A percentile compares a stretch with the other conserved stretches of the same genome.
phyloP scores from a whole-genome alignment of 2,329 filamentous ascomycete genomes.

The Exophiala dermatitidis region DNA sequence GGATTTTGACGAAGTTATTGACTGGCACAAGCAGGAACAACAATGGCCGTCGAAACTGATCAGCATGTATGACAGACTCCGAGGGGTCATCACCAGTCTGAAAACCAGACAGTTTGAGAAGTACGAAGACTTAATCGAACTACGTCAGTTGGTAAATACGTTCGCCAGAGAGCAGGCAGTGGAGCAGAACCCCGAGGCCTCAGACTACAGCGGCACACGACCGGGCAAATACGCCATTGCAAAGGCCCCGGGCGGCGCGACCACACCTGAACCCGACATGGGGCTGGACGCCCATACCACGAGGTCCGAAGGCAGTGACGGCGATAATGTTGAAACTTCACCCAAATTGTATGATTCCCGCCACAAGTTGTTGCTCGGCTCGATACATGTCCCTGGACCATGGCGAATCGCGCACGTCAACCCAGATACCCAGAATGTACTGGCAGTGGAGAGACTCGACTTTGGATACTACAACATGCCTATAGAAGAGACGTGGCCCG shows the following conservation, averaged over 20 bases:
- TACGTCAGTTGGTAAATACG: neutral
- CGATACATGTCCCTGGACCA: neutral
- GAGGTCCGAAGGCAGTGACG: too few relatives aligned
- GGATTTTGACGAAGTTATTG: neutral
- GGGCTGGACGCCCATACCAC: too few relatives aligned
- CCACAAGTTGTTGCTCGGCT: neutral
- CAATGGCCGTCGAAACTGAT: neutral
- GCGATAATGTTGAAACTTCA: too few relatives aligned
- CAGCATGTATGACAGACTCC: neutral
- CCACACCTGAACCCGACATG: neutral
- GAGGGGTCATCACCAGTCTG: neutral
- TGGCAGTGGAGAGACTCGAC: neutral
- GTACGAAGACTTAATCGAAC: neutral
- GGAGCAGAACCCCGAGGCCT: neutral
- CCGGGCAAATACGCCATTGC: neutral
- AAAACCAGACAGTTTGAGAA: neutral
- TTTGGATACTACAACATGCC: neutral
- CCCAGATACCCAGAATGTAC: neutral
- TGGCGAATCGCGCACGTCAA: constrained; percentile 3
- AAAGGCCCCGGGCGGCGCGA: neutral
- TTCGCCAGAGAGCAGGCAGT: neutral
- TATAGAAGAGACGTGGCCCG: neutral
- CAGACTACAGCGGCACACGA: neutral
- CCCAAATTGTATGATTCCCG: neutral
- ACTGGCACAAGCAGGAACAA: neutral